phyloP scores from a whole-genome alignment of 768 basidiomycete species.

The Leccinum obscurum region DNA sequence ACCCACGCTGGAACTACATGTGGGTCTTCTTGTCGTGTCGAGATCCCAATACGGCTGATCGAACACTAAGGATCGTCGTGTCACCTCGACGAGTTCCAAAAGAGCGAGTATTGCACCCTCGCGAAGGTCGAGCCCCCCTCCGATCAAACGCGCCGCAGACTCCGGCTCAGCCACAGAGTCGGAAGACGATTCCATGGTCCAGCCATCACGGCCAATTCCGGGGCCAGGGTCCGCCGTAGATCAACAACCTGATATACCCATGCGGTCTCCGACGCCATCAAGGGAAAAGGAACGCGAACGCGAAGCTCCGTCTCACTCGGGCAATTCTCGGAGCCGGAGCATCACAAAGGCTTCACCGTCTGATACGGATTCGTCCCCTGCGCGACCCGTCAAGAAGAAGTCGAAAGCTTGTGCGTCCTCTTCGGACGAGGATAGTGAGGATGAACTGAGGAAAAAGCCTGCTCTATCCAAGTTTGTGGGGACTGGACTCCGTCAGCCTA shows the following conservation, averaged over 20 bases:
- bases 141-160: slow-evolving; percentile 14
- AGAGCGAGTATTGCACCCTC: slow-evolving; percentile 3
- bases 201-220: not conserved
- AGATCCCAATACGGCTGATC: slow-evolving; percentile 11
- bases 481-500: slow-evolving; percentile 63
- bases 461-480: slow-evolving; percentile 42
- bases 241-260: slow-evolving; percentile 17
- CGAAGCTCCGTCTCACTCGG: slow-evolving; percentile 4
- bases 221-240: slow-evolving; percentile 5
- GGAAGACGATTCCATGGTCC: slow-evolving; percentile 20
- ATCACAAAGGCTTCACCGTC: slow-evolving; percentile 27
- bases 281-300: slow-evolving; percentile 4
- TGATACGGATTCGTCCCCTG: slow-evolving; percentile 57
- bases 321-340: slow-evolving; percentile 25
- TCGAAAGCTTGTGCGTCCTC: slow-evolving; percentile 38
- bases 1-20: slow-evolving; percentile 16
- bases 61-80: slow-evolving; percentile 17
- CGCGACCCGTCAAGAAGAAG: slow-evolving; percentile 55
- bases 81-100: slow-evolving; percentile 5
- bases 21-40: slow-evolving; percentile 16
- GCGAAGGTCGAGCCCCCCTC: slow-evolving; percentile 12
- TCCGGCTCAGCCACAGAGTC: slow-evolving; percentile 33
- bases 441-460: slow-evolving; percentile 45
- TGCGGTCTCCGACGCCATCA: slow-evolving; percentile 24
- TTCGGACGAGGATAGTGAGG: slow-evolving; percentile 62